Evolutionary conservation across 163 green algal genomes (phyloP).

Genomic region (Smithsoniella earleae): DNA sequence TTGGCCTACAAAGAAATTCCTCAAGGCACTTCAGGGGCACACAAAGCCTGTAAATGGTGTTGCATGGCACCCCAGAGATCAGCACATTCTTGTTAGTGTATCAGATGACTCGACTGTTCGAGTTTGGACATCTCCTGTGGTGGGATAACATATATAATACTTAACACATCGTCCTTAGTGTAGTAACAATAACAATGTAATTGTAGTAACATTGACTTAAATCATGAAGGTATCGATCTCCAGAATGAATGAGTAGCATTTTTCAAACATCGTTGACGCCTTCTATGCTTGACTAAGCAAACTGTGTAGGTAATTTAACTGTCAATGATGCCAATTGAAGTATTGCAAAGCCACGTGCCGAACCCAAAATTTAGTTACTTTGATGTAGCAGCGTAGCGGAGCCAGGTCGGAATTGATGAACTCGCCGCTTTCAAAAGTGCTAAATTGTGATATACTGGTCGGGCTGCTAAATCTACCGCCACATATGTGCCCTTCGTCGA

Average conservation of each 20-base stretch:
- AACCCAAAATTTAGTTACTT: too few species aligned
- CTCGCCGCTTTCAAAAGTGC: too few species aligned
- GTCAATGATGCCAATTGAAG: too few species aligned
- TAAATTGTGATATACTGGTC: too few species aligned
- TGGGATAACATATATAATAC: background rate
- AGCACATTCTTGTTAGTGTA: conserved; percentile 73
- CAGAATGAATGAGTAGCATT: background rate
- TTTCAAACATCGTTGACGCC: background rate
- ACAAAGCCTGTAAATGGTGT: conserved; percentile 80
- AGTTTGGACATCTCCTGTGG: conserved; percentile 53
- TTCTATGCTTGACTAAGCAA: too few species aligned
- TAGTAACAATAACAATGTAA: background rate
- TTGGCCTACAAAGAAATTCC: conserved; percentile 54
- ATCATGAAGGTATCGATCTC: background rate
- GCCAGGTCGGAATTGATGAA: too few species aligned
- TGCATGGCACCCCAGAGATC: conserved; percentile 75
- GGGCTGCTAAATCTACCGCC: too few species aligned
- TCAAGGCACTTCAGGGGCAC: conserved; percentile 76
- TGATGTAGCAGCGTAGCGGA: too few species aligned
- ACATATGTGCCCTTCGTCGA: too few species aligned
- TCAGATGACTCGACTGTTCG: conserved; percentile 75
- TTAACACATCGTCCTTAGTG: background rate
- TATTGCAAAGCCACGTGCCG: too few species aligned
- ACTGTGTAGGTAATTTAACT: too few species aligned
- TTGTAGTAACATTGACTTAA: background rate